Evolutionary conservation across 768 basidiomycete genomes (phyloP), one percentile per base, ranked within the genome.

Genomic region (Pleurotus cornucopiae): DNA sequence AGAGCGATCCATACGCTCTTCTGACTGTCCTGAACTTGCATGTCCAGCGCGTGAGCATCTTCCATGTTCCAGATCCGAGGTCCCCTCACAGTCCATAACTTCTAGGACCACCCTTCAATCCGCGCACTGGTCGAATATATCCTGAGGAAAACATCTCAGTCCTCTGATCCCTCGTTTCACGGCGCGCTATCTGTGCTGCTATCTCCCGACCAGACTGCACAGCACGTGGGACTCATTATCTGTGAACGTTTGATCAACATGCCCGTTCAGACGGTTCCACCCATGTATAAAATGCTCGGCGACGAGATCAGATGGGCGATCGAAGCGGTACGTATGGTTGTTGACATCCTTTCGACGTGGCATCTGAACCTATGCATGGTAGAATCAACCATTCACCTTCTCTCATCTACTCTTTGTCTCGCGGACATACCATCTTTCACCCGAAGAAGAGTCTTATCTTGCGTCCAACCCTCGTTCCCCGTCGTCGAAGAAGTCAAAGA

Each of bases 211-310:
- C 30, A 46, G 26, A 43, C 21, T 11, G 76, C 74, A 12, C 76
- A 76, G 46, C 83, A 89, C 58, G 82, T 96, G 46, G 96, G 92
- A 2, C 77, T 97, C 14, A 78, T 98, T 6, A 75, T 99, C 60
- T 89, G 87, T 60, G 93, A 97, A 68, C 79, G 96, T 0, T 76
- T 98, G 49, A 79, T 97, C 61, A 99, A 98, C 68, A 95, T 99
- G 86, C 96, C 96, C 0, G 88, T 94, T 12, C 92, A 98, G 62
- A 84, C 94, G 37, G 79, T 95, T 6, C 89, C 94, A 4, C 94
- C 93, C 1, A 88, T 97, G 86, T 98, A 95, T 69, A 78, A 78
- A 44, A 94, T 98, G 89, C 77, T 98, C 20, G 72, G 76, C 0
- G 85, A 90, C 46, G 96, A 99, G 68, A 74, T 97, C n/a, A 74